Percentiles rank a stretch among this genome's conserved stretches.
Conservation (phyloP, 306 rosid genomes). For the Lotus japonicus region DNA sequence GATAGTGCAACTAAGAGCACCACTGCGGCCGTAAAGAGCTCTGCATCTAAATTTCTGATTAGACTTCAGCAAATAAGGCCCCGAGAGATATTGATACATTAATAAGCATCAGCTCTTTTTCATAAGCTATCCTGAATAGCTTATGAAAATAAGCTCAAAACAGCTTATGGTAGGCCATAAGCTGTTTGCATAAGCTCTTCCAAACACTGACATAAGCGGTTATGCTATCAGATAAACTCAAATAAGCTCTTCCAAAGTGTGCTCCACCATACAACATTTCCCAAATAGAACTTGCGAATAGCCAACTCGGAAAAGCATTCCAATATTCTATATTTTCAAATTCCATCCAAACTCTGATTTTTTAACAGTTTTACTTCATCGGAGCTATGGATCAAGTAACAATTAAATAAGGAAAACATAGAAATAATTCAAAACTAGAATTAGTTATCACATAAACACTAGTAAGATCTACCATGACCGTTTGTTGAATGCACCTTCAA, state of each 20-base stretch:
- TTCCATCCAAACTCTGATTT: not conserved
- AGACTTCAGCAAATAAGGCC: not conserved
- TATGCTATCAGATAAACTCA: no score
- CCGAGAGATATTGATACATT: no score
- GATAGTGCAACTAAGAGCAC: not conserved
- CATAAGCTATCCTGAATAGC: no score
- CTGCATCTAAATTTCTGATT: not conserved
- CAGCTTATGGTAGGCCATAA: no score
- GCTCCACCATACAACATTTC: not conserved
- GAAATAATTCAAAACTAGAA: not conserved
- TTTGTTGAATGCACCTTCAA: not conserved
- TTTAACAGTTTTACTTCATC: not conserved
- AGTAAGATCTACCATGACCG: no score
- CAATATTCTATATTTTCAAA: slow-evolving; percentile 6
- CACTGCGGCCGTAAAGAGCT: slow-evolving; percentile 10
- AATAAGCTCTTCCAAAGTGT: no score
- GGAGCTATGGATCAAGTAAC: not conserved
- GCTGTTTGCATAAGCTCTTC: not conserved
- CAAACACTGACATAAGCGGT: no score
- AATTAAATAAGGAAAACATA: not conserved
- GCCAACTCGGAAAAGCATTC: not conserved
- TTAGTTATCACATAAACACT: slow-evolving; percentile 7
- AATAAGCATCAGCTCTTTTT: no score
- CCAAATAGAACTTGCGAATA: slow-evolving; percentile 7
- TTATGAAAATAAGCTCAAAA: no score